Evolutionary conservation across 2,329 filamentous ascomycete species (phyloP).

Genomic region (Colletotrichum truncatum): DNA sequence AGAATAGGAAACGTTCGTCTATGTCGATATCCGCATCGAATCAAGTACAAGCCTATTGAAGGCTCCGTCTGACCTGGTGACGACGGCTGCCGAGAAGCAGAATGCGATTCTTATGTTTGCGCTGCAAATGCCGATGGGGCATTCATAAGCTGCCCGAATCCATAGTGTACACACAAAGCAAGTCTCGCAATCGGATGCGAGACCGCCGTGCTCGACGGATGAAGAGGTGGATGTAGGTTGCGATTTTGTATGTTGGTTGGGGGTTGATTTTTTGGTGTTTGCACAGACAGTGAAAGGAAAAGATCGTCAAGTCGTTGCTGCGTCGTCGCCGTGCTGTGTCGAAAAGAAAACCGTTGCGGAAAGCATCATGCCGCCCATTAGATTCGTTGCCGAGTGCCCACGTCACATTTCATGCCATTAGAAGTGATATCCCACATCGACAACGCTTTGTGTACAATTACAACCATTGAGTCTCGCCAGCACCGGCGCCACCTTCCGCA

Average conservation of each 20-base stretch:
- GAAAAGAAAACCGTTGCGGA: constrained; percentile 34
- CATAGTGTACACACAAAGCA: constrained; percentile 33
- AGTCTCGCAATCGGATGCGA: constrained; percentile 39
- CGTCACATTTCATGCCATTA: constrained; percentile 25
- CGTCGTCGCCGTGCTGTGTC: constrained; percentile 46
- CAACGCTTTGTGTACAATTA: constrained; percentile 38
- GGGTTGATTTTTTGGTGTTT: constrained; percentile 22
- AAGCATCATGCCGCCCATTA: constrained; percentile 30
- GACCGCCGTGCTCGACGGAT: constrained; percentile 39
- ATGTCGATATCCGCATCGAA: constrained; percentile 30
- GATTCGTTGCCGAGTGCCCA: constrained; percentile 30
- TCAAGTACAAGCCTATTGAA: constrained; percentile 32
- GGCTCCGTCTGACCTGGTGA: constrained; percentile 29
- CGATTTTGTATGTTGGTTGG: constrained; percentile 18
- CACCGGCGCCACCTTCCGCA: constrained; percentile 34
- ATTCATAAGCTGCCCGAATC: constrained; percentile 25
- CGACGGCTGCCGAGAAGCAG: constrained; percentile 32
- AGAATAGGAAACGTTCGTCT: constrained; percentile 25
- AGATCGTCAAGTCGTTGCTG: constrained; percentile 51
- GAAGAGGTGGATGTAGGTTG: constrained; percentile 22
- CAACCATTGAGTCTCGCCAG: constrained; percentile 49
- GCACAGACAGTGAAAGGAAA: constrained; percentile 44
- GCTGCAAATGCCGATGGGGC: constrained; percentile 27
- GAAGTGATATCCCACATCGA: constrained; percentile 3
- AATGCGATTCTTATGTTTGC: constrained; percentile 30